Base-by-base conservation (phyloP, 2,329 filamentous ascomycete genomes). In the Pseudogymnoascus sp. region DNA sequence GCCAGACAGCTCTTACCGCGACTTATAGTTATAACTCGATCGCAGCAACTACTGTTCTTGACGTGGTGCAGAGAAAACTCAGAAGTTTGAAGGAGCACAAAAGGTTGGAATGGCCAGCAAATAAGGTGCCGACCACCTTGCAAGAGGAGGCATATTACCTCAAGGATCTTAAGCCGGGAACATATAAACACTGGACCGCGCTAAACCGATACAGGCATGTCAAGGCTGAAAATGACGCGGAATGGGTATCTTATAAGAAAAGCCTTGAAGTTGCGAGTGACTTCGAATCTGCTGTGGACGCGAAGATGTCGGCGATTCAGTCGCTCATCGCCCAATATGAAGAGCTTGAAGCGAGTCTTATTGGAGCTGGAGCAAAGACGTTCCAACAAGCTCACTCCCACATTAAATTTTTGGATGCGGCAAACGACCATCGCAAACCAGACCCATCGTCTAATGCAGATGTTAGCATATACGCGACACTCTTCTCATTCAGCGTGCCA, bases 331-430 rank as follows among this genome's bases (percentile, higher is more conserved):
- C 71, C 0, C 78, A 82, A 1, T 82, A 88, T 38, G 77, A 86
- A 67, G 70, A 76, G 18, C 74, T 91, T 1, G 83, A 89, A 68
- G 69, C 76, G 1, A 68, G 73, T 1, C 75, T 93, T 18, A 43
- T 87, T 1, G 73, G 75, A 3, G 84, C 80, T 63, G 85, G 83
- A 0, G 90, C 82, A 1, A 91, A 91, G 73, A 82, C 82, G 0
- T 92, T 90, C 70, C 70, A 74, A 11, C 83, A 92, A 56, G 75
- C 91, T 5, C 74, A 88, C 72, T 88, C 88, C 0, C 76, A 84
- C 1, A 73, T 80, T 25, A 49, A 18, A 9, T 5, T 28, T 49
- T 3, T 2, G 23, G 21, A 6, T 28, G 23, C 23, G 8, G 25
- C 23, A 16, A 11, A 11, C 23, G n/a, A 21, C n/a, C 60, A 31